Evolutionary conservation across 2,329 filamentous ascomycete genomes (phyloP), one percentile per base, ranked within the genome.

Genomic region (Cercospora sojina): DNA sequence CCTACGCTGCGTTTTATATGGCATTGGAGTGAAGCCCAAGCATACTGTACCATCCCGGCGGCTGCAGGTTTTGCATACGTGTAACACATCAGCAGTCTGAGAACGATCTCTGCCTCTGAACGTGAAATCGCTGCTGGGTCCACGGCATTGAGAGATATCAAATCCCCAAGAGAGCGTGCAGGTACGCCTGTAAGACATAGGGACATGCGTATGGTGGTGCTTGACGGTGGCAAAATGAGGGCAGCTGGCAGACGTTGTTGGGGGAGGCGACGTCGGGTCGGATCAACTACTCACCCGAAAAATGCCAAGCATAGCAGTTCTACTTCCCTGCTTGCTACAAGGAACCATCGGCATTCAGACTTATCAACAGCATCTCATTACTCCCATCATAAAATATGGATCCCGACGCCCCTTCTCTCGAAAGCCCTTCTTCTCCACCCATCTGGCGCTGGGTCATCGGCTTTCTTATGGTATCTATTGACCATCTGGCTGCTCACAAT

Each of bases 361-460:
- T 20, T 8, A 43, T 18, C 32, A 59, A 41, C 25, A 23, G 10
- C 31, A 59, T 41, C 29, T n/a, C 20, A 27, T 27, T 12, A 38
- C n/a, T 38, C 57, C 10, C 32, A 27, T 23, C 29, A 51, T 56
- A 51, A 12, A 64, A 13, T 41, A 78, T 77, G 75, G 75, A 77
- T 70, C 66, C 70, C 18, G 70, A 72, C 68, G 27, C 69, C 23
- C 67, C 75, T 72, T 31, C 41, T 0, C 41, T 71, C 20, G 62
- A 70, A 13, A 1, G 5, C 5, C n/a, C 47, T 47, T 49, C 73
- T 18, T 70, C 69, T 16, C 82, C 80, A 12, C 79, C 79, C 32
- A 79, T 88, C 70, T 84, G 96, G 81, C 93, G 93, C 81, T 97
- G 95, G 83, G 84, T 95, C 69, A 83, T 94, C 66, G 92, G 91